A percentile compares a stretch with the other conserved stretches of the same genome.
Conservation (phyloP, 495 filamentous ascomycete species). For the Filosporella fistucella region DNA sequence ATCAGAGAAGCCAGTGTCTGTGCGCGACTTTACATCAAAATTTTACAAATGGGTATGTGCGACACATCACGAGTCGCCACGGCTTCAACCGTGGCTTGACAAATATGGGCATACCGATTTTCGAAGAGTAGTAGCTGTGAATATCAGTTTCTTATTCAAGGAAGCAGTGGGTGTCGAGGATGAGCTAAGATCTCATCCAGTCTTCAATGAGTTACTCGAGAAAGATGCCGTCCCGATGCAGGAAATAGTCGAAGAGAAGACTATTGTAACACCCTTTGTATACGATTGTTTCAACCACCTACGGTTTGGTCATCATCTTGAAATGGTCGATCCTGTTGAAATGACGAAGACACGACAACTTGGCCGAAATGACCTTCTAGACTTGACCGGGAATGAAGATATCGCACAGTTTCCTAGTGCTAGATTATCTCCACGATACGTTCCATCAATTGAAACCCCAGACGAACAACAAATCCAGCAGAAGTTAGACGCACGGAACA, state of each 20-base stretch:
- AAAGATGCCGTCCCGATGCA: conserved; percentile 18
- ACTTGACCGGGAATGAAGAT: conserved; percentile 3
- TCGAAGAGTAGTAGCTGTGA: conserved; percentile 45
- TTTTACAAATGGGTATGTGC: conserved; percentile 52
- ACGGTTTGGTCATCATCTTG: conserved; percentile 48
- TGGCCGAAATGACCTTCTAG: conserved; percentile 4
- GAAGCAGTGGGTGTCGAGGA: conserved; percentile 42
- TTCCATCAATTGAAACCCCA: no score
- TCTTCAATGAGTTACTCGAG: conserved; percentile 38
- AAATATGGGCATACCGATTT: conserved; percentile 44
- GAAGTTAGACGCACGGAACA: not conserved
- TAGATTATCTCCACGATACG: not conserved
- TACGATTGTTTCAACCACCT: conserved; percentile 58
- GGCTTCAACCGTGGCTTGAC: conserved; percentile 44
- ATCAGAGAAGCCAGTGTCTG: conserved; percentile 29
- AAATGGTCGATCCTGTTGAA: conserved; percentile 15
- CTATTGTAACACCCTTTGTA: conserved; percentile 65
- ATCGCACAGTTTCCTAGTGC: not conserved
- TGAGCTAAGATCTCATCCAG: conserved; percentile 26
- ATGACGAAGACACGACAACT: conserved; percentile 14
- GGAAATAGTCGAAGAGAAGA: conserved; percentile 29
- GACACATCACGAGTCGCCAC: conserved; percentile 30
- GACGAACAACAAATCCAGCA: not conserved
- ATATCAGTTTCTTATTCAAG: conserved; percentile 59
- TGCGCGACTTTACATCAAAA: conserved; percentile 45